Base-by-base conservation (phyloP, 2,329 filamentous ascomycete species). In the Clonostachys solani region DNA sequence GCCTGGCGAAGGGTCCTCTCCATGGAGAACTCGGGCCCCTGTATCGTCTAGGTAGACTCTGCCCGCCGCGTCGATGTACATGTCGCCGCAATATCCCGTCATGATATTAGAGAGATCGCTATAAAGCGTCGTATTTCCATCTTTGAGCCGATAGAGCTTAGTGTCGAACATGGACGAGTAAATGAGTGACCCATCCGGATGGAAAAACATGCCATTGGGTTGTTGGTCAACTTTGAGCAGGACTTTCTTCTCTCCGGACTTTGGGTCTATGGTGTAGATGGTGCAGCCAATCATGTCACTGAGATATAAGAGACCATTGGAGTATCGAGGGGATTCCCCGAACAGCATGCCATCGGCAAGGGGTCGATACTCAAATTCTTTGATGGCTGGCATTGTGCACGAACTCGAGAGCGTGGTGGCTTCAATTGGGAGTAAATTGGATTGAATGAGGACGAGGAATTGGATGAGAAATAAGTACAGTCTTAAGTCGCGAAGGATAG, bases 41-140 rank as follows among this genome's bases (percentile, higher is more conserved):
- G 40, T 42, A 19, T 42, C 40, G 13, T 42, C 40, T 29, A 42
- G 17, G 12, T 17, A 42, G 7, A 42, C 40, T 5, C 23, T n/a
- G 10, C 43, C 43, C 4, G 8, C n/a, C 29, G 33, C 8, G 43
- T 44, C 43, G 43, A 44, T 44, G 23, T 16, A 29, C 43, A 44
- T 44, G 43, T 44, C 43, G 9, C 43, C 43, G 33, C 43, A 44
- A n/a, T 44, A 44, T 9, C 43, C 43, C 9, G 43, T 44, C 43
- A 44, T 44, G 5, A 29, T 44, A 16, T 33, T n/a, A 44, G 19
- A 34, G 16, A 44, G 16, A 18, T 44, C 43, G 4, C 29, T 33
- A 10, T 44, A 44, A 12, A 44, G 43, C n/a, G 13, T 34, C 6
- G 43, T 35, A 13, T 44, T 44, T 33, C 43, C 43, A 29, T 42